Percentiles rank a stretch among this genome's conserved stretches.
These are phyloP conservation scores for Ophiostoma angusticollis DNA, from an alignment of 2,329 filamentous ascomycete species.

Conservation along the genomic window DNA sequence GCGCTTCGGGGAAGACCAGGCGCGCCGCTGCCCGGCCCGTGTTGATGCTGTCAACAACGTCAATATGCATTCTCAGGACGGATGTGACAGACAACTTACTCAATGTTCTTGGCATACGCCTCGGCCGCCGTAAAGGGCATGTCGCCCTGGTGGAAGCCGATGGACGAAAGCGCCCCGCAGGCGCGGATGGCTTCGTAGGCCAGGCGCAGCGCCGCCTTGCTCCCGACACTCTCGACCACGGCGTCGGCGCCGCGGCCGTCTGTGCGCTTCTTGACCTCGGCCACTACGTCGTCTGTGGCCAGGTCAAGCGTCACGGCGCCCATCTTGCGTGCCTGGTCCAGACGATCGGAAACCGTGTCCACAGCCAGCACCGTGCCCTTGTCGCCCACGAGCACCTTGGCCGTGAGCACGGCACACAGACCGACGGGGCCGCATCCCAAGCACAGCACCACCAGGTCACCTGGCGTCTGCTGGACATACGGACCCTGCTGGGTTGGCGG, in stretches of 20 bases:
- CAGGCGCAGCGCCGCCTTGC: slow-evolving; percentile 6
- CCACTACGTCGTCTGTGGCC: slow-evolving; percentile 3
- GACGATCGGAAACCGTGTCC: slow-evolving; percentile 6
- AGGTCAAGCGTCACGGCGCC: slow-evolving; percentile 6
- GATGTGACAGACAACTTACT: slow-evolving; percentile 26
- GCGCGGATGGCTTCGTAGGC: slow-evolving; percentile 8
- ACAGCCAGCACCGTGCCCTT: slow-evolving; percentile 4
- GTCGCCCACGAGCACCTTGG: slow-evolving; percentile 1
- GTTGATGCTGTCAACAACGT: slow-evolving; percentile 18
- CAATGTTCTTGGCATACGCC: slow-evolving; percentile 4
- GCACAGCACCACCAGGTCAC: slow-evolving; percentile 3
- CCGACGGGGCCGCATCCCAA: slow-evolving; percentile 7
- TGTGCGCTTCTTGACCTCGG: slow-evolving; percentile 4
- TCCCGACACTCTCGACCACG: slow-evolving; percentile 9
- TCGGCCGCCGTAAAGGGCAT: slow-evolving; percentile 4
- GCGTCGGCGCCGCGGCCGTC: slow-evolving; percentile 5
- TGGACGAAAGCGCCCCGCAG: slow-evolving; percentile 8
- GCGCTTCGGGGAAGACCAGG: slow-evolving; percentile 3
- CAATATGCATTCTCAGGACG: neutral
- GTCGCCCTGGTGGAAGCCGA: slow-evolving; percentile 11
- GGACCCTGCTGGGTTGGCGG: neutral
- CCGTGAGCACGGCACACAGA: slow-evolving; percentile 7
- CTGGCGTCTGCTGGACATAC: neutral
- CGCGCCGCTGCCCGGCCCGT: slow-evolving; percentile 3
- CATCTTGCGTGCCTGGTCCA: slow-evolving; percentile 5